phyloP scores from a whole-genome alignment of 352 stramenopile species.

The Pythium graminicola region DNA sequence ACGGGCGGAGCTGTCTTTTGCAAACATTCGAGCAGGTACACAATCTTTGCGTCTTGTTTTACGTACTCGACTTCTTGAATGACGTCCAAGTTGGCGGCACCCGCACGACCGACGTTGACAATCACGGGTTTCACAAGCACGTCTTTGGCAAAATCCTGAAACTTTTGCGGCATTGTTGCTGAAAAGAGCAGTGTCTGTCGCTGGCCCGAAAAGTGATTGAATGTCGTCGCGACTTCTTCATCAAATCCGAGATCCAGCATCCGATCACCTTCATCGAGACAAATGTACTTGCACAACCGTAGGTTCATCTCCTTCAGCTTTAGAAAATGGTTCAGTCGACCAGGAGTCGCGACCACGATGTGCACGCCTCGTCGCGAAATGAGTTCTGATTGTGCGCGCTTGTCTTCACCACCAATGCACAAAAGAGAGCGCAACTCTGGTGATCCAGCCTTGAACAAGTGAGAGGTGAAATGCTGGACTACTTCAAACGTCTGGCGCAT shows the following conservation, averaged over 20 bases:
- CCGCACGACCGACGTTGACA: conserved; percentile 97
- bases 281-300: conserved; percentile 96
- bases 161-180: conserved; percentile 99
- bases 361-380: conserved; percentile 90
- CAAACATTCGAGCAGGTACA: conserved; percentile 97
- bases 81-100: conserved; percentile 97
- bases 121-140: conserved; percentile 95
- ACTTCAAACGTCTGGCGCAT: conserved; percentile 98
- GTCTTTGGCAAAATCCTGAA: conserved; percentile 98
- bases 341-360: conserved; percentile 96
- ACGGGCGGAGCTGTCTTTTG: conserved; percentile 98
- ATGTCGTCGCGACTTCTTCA: conserved; percentile 93
- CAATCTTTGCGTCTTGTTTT: conserved; percentile 98
- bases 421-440: conserved; percentile 89
- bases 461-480: conserved; percentile 89
- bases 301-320: conserved; percentile 94
- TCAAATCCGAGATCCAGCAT: conserved; percentile 96
- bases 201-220: conserved; percentile 97
- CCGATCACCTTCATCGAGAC: conserved; percentile 97
- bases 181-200: conserved; percentile 98
- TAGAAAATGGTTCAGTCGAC: conserved; percentile 95
- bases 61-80: conserved; percentile 99
- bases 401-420: conserved; percentile 95
- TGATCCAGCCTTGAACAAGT: conserved; percentile 61
- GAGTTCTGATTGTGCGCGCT: conserved; percentile 87